Conservation (phyloP, 2,329 filamentous ascomycete species). For the Phyllosticta paracitricarpa region DNA sequence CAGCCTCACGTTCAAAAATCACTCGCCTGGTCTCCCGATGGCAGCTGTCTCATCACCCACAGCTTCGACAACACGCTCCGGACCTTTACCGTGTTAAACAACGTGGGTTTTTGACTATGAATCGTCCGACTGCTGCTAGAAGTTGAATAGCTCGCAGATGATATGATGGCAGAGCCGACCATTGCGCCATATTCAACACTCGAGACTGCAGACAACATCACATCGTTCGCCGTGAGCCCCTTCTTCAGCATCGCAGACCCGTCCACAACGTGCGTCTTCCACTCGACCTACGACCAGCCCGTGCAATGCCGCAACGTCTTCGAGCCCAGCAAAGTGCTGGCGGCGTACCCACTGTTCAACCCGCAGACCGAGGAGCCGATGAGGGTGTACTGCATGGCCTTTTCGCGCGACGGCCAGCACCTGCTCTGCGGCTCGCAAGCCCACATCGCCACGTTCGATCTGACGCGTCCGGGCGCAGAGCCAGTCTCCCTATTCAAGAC, state of each 20-base stretch:
- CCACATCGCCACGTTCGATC: conserved; percentile 46
- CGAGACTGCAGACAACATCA: conserved; percentile 40
- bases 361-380: conserved; percentile 47
- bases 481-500: conserved; percentile 26
- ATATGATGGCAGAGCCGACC: neutral
- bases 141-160: conserved; percentile 1
- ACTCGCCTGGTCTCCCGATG: conserved; percentile 39
- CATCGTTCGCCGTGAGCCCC: conserved; percentile 46
- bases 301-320: conserved; percentile 43
- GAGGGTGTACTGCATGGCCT: conserved; percentile 46
- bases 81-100: conserved; percentile 42
- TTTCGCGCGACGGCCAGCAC: conserved; percentile 35
- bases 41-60: conserved; percentile 46
- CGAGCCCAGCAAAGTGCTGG: conserved; percentile 23
- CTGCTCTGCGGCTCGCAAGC: conserved; percentile 51
- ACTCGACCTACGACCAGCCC: conserved; percentile 44
- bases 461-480: conserved; percentile 27
- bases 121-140: conserved; percentile 5
- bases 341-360: conserved; percentile 46
- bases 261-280: conserved; percentile 41
- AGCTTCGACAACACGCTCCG: conserved; percentile 42
- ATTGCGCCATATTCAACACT: conserved; percentile 30
- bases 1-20: conserved; percentile 13
- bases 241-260: conserved; percentile 43
- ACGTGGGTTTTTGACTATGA: conserved; percentile 9